Evolutionary conservation across 1,284 basidiomycete genomes (phyloP).

Genomic region (Malassezia vespertilionis): DNA sequence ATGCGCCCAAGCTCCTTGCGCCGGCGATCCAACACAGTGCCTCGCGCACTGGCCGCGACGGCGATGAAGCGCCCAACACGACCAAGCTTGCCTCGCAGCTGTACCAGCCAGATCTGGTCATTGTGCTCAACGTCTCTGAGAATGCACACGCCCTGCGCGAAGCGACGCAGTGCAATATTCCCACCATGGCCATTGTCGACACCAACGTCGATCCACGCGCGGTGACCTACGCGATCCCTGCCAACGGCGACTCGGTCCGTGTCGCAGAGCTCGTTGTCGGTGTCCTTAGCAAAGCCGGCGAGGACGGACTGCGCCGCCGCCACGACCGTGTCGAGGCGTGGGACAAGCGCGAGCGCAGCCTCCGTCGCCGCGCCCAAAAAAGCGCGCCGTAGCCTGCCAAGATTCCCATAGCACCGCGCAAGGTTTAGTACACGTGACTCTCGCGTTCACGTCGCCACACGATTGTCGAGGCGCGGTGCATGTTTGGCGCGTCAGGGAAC

Average conservation of each 20-base stretch:
- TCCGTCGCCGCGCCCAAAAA: slow-evolving; percentile 3
- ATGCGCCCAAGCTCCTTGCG: slow-evolving; percentile 57
- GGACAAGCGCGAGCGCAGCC: slow-evolving; percentile 26
- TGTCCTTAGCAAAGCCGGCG: slow-evolving; percentile 77
- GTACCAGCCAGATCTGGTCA: slow-evolving; percentile 70
- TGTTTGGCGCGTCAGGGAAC: slow-evolving; percentile 4
- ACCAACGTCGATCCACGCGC: slow-evolving; percentile 89
- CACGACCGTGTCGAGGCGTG: slow-evolving; percentile 27
- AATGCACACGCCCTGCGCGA: slow-evolving; percentile 55
- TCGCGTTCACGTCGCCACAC: no score
- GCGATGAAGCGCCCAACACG: slow-evolving; percentile 19
- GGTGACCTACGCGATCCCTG: slow-evolving; percentile 96
- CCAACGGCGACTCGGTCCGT: slow-evolving; percentile 86
- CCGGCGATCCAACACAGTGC: slow-evolving; percentile 30
- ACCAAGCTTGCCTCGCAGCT: slow-evolving; percentile 53
- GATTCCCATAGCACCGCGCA: not conserved
- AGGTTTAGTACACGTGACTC: not conserved
- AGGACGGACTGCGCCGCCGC: slow-evolving; percentile 35
- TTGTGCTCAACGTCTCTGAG: slow-evolving; percentile 75
- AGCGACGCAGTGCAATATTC: slow-evolving; percentile 48
- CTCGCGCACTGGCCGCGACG: slow-evolving; percentile 11
- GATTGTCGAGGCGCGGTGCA: not conserved
- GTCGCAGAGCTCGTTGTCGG: slow-evolving; percentile 83
- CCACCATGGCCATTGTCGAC: slow-evolving; percentile 63
- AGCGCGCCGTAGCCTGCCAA: not conserved